Percentiles rank a stretch among this genome's conserved stretches.
Conservation (phyloP, 345 rosid species). For the Linum tenue region DNA sequence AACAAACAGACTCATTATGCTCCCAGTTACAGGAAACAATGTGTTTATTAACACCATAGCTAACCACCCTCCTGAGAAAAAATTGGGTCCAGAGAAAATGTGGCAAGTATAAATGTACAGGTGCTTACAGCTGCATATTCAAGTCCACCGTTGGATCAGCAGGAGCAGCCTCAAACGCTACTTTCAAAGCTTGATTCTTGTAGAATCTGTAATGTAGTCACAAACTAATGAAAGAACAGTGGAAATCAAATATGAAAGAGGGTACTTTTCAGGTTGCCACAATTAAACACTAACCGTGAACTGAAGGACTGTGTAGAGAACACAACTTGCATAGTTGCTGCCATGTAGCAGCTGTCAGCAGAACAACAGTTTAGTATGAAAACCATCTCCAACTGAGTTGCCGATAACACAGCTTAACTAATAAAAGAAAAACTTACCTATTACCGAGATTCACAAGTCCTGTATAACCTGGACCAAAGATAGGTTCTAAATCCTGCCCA, state of each 20-base stretch:
- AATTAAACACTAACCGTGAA: constrained; percentile 40
- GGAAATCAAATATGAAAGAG: background rate
- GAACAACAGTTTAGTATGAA: constrained; percentile 14
- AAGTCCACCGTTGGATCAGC: constrained; percentile 97
- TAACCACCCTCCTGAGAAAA: background rate
- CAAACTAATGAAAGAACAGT: background rate
- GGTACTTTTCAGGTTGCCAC: background rate
- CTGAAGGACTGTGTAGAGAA: constrained; percentile 67
- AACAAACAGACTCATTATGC: too few relatives aligned
- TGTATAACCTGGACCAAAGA: constrained; percentile 91
- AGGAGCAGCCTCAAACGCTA: constrained; percentile 77
- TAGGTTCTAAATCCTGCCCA: constrained; percentile 74
- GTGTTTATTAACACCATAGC: background rate
- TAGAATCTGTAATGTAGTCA: constrained; percentile 46
- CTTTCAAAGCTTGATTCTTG: constrained; percentile 54
- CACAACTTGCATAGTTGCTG: constrained; percentile 93
- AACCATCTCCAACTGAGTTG: constrained; percentile 7
- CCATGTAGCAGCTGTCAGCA: constrained; percentile 87
- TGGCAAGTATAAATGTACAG: background rate
- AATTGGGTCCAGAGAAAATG: background rate
- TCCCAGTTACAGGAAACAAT: too few relatives aligned
- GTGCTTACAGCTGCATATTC: constrained; percentile 87
- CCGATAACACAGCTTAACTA: background rate
- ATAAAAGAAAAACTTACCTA: constrained; percentile 40
- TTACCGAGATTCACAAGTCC: constrained; percentile 96